These are phyloP conservation scores for Diaporthe amygdali DNA, from an alignment of 2,329 filamentous ascomycete species.

Conservation along the genomic window DNA sequence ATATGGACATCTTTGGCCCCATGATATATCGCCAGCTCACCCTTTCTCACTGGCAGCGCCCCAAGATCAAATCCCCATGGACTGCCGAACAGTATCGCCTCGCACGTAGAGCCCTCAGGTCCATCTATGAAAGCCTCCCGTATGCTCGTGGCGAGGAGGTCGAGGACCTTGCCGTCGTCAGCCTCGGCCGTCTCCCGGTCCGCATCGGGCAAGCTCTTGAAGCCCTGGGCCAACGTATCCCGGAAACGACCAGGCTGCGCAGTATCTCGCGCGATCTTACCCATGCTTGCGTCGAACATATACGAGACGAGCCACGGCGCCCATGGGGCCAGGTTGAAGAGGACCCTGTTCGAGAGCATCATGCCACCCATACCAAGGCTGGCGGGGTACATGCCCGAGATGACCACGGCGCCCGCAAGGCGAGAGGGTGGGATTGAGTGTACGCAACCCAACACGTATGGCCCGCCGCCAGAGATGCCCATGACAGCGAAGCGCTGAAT, in stretches of 20 bases:
- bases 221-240: background rate
- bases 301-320: slow-evolving; percentile 22
- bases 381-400: slow-evolving; percentile 29
- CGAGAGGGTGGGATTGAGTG: slow-evolving; percentile 26
- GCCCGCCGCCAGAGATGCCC: slow-evolving; percentile 35
- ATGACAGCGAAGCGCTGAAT: slow-evolving; percentile 31
- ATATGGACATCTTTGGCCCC: slow-evolving; percentile 31
- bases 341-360: slow-evolving; percentile 23
- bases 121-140: slow-evolving; percentile 13
- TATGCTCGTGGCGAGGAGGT: slow-evolving; percentile 15
- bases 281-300: slow-evolving; percentile 23
- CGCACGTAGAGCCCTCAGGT: slow-evolving; percentile 24
- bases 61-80: slow-evolving; percentile 32
- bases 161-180: slow-evolving; percentile 6
- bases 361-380: slow-evolving; percentile 29
- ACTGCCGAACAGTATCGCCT: slow-evolving; percentile 18
- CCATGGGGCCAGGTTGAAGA: slow-evolving; percentile 28
- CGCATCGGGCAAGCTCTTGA: background rate
- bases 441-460: slow-evolving; percentile 33
- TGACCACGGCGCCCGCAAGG: slow-evolving; percentile 24
- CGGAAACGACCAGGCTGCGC: slow-evolving; percentile 16
- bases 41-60: slow-evolving; percentile 25
- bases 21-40: slow-evolving; percentile 30
- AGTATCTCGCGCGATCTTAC: slow-evolving; percentile 7
- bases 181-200: slow-evolving; percentile 10